These are phyloP conservation scores for Ganoderma multipileum DNA, from an alignment of 1,284 basidiomycete species.

Conservation along the genomic window DNA sequence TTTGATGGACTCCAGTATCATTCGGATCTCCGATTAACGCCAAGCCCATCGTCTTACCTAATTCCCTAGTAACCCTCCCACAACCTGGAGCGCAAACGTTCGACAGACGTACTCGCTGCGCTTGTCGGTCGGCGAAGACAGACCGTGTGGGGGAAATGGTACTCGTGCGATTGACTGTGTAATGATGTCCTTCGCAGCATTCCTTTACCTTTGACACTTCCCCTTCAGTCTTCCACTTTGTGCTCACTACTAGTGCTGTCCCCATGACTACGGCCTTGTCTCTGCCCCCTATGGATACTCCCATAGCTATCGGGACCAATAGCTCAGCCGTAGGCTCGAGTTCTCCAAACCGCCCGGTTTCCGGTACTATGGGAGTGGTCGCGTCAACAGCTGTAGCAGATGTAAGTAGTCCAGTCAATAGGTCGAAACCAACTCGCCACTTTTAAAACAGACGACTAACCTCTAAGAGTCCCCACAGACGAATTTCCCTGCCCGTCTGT, in stretches of 20 bases:
- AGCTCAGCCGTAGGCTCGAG: not conserved
- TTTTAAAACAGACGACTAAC: not conserved
- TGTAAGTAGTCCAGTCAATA: not conserved
- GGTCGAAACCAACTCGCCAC: not conserved
- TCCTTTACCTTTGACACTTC: not conserved
- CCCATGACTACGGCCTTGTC: not conserved
- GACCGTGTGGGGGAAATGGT: not conserved
- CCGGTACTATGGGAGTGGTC: not conserved
- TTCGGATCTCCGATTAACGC: not conserved
- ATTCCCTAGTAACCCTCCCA: not conserved
- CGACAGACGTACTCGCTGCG: not conserved
- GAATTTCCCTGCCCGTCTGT: not conserved
- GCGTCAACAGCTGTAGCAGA: not conserved
- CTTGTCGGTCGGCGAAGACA: not conserved
- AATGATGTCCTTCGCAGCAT: no score
- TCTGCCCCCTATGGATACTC: not conserved
- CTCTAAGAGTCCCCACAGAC: not conserved
- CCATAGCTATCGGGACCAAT: not conserved
- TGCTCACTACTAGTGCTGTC: not conserved
- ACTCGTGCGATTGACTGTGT: not conserved
- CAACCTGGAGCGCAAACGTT: not conserved
- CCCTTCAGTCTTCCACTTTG: not conserved
- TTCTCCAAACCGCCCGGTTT: not conserved
- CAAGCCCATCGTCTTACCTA: not conserved
- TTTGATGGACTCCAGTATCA: not conserved